Conservation (phyloP, 345 rosid species). For the Chamaenerion angustifolium region DNA sequence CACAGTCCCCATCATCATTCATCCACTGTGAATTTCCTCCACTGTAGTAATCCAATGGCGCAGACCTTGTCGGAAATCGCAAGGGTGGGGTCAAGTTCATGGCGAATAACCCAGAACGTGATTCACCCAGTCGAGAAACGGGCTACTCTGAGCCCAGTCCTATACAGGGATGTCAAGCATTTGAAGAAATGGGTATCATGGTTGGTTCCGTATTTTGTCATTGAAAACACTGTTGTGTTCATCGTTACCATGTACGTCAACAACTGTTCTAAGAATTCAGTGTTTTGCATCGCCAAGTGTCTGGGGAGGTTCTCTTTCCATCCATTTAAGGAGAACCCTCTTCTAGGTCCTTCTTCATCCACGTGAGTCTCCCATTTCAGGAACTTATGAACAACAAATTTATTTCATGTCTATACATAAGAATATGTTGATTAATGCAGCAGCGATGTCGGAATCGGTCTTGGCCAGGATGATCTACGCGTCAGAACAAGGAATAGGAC, state of each 20-base stretch:
- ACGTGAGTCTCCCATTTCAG: constrained; percentile 38
- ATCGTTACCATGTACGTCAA: constrained; percentile 74
- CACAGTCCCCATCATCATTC: too few relatives aligned
- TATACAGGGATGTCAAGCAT: constrained; percentile 34
- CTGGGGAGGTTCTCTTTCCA: constrained; percentile 80
- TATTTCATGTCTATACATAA: too few relatives aligned
- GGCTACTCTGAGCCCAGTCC: constrained; percentile 14
- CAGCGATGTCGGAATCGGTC: too few relatives aligned
- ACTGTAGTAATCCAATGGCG: too few relatives aligned
- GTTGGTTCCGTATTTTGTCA: constrained; percentile 53
- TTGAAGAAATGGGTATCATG: constrained; percentile 57
- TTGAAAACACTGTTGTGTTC: constrained; percentile 45
- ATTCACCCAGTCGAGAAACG: constrained; percentile 30
- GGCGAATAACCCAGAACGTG: constrained; percentile 14
- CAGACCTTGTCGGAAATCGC: constrained; percentile 15
- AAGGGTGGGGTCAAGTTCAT: constrained; percentile 24
- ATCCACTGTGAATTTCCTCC: too few relatives aligned
- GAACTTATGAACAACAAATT: too few relatives aligned
- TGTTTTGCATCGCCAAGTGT: constrained; percentile 43
- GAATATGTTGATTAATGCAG: too few relatives aligned
- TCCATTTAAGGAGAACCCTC: constrained; percentile 76
- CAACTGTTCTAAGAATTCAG: constrained; percentile 66
- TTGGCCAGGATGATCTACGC: too few relatives aligned
- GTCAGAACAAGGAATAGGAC: too few relatives aligned
- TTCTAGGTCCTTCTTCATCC: constrained; percentile 73